phyloP scores from a whole-genome alignment of 2,329 filamentous ascomycete genomes.

The Pseudocercospora ulei region DNA sequence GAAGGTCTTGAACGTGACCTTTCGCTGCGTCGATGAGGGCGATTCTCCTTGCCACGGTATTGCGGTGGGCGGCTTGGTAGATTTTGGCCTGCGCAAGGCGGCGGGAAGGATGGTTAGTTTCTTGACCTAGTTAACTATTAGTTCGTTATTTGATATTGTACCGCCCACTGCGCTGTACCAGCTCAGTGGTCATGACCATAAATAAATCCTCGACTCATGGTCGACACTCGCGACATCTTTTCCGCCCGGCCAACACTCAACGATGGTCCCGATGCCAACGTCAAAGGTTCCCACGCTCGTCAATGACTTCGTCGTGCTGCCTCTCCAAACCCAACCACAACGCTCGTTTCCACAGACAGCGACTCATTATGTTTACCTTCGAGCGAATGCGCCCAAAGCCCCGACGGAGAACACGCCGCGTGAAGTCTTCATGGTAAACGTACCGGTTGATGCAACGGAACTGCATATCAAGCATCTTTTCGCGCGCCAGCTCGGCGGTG shows the following conservation, averaged over 20 bases:
- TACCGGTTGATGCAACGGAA: slow-evolving; percentile 75
- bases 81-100: no score
- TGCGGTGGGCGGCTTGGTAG: no score
- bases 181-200: no score
- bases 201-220: background rate
- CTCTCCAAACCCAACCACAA: slow-evolving; percentile 55
- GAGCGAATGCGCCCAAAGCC: slow-evolving; percentile 69
- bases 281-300: slow-evolving; percentile 32
- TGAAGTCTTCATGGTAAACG: slow-evolving; percentile 82
- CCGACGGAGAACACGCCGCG: slow-evolving; percentile 63
- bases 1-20: no score
- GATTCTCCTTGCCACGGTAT: no score
- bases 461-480: slow-evolving; percentile 68
- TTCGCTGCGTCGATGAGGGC: no score
- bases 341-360: slow-evolving; percentile 53
- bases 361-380: slow-evolving; percentile 78
- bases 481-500: slow-evolving; percentile 60
- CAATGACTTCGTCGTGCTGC: slow-evolving; percentile 58
- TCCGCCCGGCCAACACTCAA: background rate
- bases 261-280: slow-evolving; percentile 18
- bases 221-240: background rate
- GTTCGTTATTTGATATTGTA: no score
- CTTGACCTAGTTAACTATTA: no score
- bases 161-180: no score
- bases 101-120: no score